phyloP scores from a whole-genome alignment of 768 basidiomycete genomes.

The Leccinum subtestaceum region DNA sequence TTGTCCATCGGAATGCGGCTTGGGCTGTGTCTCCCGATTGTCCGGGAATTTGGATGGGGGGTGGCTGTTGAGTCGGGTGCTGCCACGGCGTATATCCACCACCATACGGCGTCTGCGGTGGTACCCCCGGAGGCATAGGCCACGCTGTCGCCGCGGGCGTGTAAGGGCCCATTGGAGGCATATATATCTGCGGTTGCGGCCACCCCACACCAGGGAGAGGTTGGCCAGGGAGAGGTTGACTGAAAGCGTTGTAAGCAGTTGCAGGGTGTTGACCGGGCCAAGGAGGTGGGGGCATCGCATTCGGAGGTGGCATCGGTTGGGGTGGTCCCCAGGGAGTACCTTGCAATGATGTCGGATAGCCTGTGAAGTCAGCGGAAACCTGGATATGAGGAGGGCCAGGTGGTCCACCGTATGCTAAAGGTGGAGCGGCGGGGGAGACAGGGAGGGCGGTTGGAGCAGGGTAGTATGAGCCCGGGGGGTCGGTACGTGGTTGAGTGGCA shows the following conservation, averaged over 20 bases:
- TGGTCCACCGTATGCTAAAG: constrained; percentile 7
- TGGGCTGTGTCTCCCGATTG: constrained; percentile 24
- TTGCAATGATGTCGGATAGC: constrained; percentile 26
- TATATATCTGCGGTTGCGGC: constrained; percentile 10
- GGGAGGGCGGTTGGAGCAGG: constrained; percentile 31
- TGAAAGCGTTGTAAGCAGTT: constrained; percentile 29
- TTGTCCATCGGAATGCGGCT: constrained; percentile 30
- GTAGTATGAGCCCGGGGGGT: constrained; percentile 33
- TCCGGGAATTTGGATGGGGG: constrained; percentile 22
- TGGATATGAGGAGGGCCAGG: constrained; percentile 8
- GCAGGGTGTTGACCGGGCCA: constrained; percentile 20
- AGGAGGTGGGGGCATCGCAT: constrained; percentile 17
- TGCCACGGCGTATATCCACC: constrained; percentile 28
- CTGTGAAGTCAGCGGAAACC: constrained; percentile 32
- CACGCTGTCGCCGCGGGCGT: constrained; percentile 28
- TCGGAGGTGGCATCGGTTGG: constrained; percentile 20
- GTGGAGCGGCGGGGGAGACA: constrained; percentile 14
- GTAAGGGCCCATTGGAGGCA: constrained; percentile 14
- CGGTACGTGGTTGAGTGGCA: constrained; percentile 19
- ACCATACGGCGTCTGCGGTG: constrained; percentile 17
- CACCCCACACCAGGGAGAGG: constrained; percentile 30
- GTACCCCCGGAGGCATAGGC: constrained; percentile 27
- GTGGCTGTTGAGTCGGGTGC: constrained; percentile 26
- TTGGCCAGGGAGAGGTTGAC: constrained; percentile 33
- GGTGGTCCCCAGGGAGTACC: constrained; percentile 29